Conservation (phyloP, 1,139 yeast species). For the Nakaseomyces uthaithaninus region DNA sequence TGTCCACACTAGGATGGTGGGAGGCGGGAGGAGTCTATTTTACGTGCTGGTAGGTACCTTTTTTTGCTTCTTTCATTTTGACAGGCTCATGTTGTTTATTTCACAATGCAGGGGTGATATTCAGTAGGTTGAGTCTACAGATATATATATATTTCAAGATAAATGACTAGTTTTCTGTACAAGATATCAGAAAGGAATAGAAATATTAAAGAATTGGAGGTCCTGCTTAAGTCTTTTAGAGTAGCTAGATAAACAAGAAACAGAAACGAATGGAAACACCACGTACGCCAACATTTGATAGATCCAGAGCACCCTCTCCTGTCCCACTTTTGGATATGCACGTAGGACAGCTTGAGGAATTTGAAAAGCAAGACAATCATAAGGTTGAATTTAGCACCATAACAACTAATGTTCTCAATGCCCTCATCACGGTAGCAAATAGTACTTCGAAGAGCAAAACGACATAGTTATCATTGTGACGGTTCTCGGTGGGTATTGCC, state of each 20-base stretch:
- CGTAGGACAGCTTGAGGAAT: background rate
- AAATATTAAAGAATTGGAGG: background rate
- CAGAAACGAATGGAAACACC: background rate
- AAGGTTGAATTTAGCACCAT: background rate
- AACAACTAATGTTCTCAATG: background rate
- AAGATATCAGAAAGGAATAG: background rate
- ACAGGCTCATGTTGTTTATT: too few species aligned
- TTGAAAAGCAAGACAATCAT: background rate
- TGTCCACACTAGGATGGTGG: too few species aligned
- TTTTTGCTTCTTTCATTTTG: too few species aligned
- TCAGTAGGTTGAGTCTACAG: too few species aligned
- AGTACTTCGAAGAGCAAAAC: background rate
- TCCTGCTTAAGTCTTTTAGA: background rate
- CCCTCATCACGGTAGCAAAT: background rate
- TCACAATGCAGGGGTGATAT: too few species aligned
- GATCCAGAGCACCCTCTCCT: conserved; percentile 6
- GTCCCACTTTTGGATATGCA: background rate
- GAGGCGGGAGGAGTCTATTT: too few species aligned
- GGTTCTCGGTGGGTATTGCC: too few species aligned
- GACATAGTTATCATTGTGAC: too few species aligned
- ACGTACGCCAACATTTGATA: conserved; percentile 1
- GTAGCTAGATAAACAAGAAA: background rate
- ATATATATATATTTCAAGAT: too few species aligned
- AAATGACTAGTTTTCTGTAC: too few species aligned
- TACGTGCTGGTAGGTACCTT: too few species aligned